Evolutionary conservation across 495 filamentous ascomycete genomes (phyloP), one percentile per base, ranked within the genome.

Genomic region (Aspergillus nanangensis): DNA sequence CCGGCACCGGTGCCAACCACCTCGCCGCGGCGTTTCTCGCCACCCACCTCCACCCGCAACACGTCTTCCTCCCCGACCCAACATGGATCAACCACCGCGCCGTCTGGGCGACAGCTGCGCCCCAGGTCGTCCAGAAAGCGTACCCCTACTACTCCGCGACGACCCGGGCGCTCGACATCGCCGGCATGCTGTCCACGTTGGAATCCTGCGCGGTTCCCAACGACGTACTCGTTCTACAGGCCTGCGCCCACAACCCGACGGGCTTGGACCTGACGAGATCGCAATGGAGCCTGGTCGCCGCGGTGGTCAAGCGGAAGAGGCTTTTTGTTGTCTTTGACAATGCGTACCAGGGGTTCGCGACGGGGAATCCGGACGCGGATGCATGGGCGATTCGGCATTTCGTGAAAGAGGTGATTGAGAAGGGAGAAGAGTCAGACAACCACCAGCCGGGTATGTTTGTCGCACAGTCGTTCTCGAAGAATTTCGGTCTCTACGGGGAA

Each of bases 1-100:
- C 88, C 29, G 89, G 88, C 45, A 94, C 89, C 14, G 89, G 89
- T 41, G 87, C 89, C 19, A 79, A 90, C 19, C 86, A 90, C 51
- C 66, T 93, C 4, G 89, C 84, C 39, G 87, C 83, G 37, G 74
- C 84, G 45, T 90, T 94, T 69, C 77, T 92, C 33, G 69, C 81
- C 45, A 37, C 36, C 8, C 27, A 45, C n/a, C 34, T 58, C 0
- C 35, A 38, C 9, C 60, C 60, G 9, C 25, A 44, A 11, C 38
- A 41, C 9, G 60, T 67, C 5, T 65, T 48, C 36, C 50, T 66
- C 24, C 52, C 63, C 3, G 35, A 55, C 9, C 60, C 63, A 10
- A 64, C 65, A 3, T 69, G 62, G 63, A 24, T 42, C 4, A 69
- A 66, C 33, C 66, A 70, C 19, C 27, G 58, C 11, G 27, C 48